phyloP scores from a whole-genome alignment of 2,329 filamentous ascomycete genomes.

The Penicillium sp. region DNA sequence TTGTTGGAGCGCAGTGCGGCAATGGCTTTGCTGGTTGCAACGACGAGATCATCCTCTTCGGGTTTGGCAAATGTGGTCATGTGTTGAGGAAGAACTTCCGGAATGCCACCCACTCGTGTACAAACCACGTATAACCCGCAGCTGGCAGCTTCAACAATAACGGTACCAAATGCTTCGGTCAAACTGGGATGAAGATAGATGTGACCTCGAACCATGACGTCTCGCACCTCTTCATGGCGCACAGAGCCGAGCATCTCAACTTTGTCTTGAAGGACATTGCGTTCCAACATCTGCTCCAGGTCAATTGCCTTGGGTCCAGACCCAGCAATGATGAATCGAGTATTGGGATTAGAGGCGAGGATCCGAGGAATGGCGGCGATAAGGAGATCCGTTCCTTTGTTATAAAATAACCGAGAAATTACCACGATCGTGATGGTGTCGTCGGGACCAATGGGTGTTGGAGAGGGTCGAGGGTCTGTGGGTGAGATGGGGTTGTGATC shows the following conservation, averaged over 20 bases:
- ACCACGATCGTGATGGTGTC: conserved; percentile 96
- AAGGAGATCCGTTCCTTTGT: conserved; percentile 96
- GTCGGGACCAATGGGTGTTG: conserved; percentile 74
- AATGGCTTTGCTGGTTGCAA: conserved; percentile 87
- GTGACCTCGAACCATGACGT: conserved; percentile 96
- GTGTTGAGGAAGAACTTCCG: conserved; percentile 90
- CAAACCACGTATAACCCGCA: conserved; percentile 97
- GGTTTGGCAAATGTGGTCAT: conserved; percentile 98
- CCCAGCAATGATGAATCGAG: conserved; percentile 94
- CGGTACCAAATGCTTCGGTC: conserved; percentile 96
- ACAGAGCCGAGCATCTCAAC: conserved; percentile 91
- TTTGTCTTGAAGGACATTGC: conserved; percentile 89
- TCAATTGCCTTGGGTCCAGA: conserved; percentile 97
- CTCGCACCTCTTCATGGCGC: conserved; percentile 92
- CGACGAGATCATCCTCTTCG: conserved; percentile 92
- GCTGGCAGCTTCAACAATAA: conserved; percentile 94
- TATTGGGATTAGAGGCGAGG: conserved; percentile 84
- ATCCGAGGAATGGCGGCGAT: conserved; percentile 95
- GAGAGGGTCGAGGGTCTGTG: conserved; percentile 54
- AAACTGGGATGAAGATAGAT: conserved; percentile 95
- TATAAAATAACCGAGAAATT: conserved; percentile 96
- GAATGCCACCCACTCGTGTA: conserved; percentile 94
- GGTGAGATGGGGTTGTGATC: conserved; percentile 28
- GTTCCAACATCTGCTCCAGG: conserved; percentile 96
- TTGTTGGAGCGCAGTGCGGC: conserved; percentile 81